A percentile compares a stretch with the other conserved stretches of the same genome.
phyloP scores from a whole-genome alignment of 345 rosid species.

The Aquilaria malaccensis region DNA sequence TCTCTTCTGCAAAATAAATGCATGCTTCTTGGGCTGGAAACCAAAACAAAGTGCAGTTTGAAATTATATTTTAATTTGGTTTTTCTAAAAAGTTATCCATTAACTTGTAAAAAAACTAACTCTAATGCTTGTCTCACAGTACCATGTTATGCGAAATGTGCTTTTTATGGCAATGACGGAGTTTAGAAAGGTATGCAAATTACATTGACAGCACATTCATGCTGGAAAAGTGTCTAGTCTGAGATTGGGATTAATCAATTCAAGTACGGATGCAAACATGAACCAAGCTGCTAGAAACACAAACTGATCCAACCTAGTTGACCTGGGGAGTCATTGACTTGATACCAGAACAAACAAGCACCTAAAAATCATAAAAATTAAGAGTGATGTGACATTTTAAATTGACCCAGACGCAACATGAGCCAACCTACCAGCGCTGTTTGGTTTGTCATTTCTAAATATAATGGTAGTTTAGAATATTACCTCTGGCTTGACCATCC shows the following conservation, averaged over 20 bases:
- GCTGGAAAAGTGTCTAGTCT: background rate
- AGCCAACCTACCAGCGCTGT: too few relatives aligned
- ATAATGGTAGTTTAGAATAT: too few relatives aligned
- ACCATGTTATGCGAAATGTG: constrained; percentile 62
- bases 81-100: background rate
- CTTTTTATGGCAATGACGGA: constrained; percentile 74
- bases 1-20: background rate
- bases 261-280: too few relatives aligned
- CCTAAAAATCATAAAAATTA: too few relatives aligned
- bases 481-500: too few relatives aligned
- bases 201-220: background rate
- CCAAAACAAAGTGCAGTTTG: background rate
- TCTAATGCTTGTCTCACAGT: constrained; percentile 29
- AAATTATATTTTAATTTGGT: background rate
- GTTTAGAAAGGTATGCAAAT: constrained; percentile 54
- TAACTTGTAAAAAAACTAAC: background rate
- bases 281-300: too few relatives aligned
- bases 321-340: too few relatives aligned
- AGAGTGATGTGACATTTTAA: too few relatives aligned
- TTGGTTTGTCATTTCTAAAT: too few relatives aligned
- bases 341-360: too few relatives aligned
- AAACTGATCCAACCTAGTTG: too few relatives aligned
- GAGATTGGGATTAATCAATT: background rate
- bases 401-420: too few relatives aligned
- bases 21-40: constrained; percentile 6